Percentiles rank a stretch among this genome's conserved stretches.
phyloP scores from a whole-genome alignment of 108 stramenopile genomes.

The Pseudonitzschia multiseries region DNA sequence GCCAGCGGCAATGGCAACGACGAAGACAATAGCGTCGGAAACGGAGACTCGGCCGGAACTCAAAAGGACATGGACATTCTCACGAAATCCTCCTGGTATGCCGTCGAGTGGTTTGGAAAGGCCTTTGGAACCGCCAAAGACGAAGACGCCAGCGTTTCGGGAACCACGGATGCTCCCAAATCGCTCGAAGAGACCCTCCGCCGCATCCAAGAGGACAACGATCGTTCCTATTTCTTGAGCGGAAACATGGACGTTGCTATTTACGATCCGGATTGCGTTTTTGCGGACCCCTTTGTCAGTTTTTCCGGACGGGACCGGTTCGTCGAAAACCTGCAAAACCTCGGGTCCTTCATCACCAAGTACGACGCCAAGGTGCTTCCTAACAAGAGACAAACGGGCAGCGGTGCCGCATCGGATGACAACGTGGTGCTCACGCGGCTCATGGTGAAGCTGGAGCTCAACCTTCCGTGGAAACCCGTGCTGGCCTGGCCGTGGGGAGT shows the following conservation, averaged over 20 bases:
- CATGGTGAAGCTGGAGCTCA: conserved; percentile 87
- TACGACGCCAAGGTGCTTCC: conserved; percentile 66
- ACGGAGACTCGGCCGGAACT: conserved; percentile 1
- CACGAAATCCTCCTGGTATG: conserved; percentile 80
- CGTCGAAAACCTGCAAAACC: conserved; percentile 83
- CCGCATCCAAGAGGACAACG: conserved; percentile 80
- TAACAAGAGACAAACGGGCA: conserved; percentile 29
- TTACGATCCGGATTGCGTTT: conserved; percentile 81
- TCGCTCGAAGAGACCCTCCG: conserved; percentile 68
- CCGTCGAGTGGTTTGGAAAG: conserved; percentile 81
- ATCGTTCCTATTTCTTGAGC: conserved; percentile 83
- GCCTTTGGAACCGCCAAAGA: conserved; percentile 41
- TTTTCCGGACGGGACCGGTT: conserved; percentile 86
- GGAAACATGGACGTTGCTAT: conserved; percentile 79
- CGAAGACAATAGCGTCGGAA: too few species aligned
- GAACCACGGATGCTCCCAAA: conserved; percentile 37
- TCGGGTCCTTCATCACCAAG: conserved; percentile 86
- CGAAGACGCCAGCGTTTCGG: conserved; percentile 5
- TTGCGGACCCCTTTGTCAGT: conserved; percentile 89
- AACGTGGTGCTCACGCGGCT: conserved; percentile 33
- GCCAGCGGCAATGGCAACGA: background rate
- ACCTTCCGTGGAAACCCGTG: conserved; percentile 90
- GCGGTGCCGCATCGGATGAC: conserved; percentile 14
- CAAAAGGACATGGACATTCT: conserved; percentile 61
- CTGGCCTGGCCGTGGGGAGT: conserved; percentile 85